Evolutionary conservation across 768 basidiomycete genomes (phyloP).

Genomic region (Naematelia encephala): DNA sequence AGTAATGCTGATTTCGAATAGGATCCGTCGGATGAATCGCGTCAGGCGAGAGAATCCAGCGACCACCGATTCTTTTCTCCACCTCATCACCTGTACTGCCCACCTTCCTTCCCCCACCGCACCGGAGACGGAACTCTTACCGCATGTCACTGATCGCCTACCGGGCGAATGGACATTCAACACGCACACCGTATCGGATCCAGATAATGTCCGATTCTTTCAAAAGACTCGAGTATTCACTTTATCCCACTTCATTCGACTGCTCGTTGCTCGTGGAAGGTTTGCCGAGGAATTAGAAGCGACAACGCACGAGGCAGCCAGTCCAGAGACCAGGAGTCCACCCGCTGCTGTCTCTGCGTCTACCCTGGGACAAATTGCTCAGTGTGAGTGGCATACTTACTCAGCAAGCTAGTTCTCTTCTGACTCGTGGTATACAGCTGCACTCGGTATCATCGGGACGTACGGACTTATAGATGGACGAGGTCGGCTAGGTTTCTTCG

Average conservation of each 20-base stretch:
- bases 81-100: neutral
- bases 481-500: conserved; percentile 21
- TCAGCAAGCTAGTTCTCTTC: no score
- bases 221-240: conserved; percentile 24
- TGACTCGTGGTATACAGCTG: conserved; percentile 10
- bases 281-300: conserved; percentile 12
- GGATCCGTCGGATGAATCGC: conserved; percentile 20
- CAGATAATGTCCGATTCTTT: conserved; percentile 21
- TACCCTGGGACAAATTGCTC: conserved; percentile 17
- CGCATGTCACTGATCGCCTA: conserved; percentile 17
- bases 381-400: conserved; percentile 6
- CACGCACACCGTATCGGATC: conserved; percentile 12
- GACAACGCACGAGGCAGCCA: neutral
- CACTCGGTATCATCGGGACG: conserved; percentile 24
- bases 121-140: conserved; percentile 15
- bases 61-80: conserved; percentile 2
- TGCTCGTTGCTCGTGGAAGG: conserved; percentile 18
- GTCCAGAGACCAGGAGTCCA: neutral
- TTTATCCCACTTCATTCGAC: conserved; percentile 20
- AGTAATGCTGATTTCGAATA: neutral
- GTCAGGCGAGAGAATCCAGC: neutral
- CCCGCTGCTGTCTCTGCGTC: neutral
- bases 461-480: conserved; percentile 15
- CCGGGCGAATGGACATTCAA: conserved; percentile 25
- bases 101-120: neutral